Evolutionary conservation across 148 eudicot species (phyloP).

Genomic region (Beta vulgaris): DNA sequence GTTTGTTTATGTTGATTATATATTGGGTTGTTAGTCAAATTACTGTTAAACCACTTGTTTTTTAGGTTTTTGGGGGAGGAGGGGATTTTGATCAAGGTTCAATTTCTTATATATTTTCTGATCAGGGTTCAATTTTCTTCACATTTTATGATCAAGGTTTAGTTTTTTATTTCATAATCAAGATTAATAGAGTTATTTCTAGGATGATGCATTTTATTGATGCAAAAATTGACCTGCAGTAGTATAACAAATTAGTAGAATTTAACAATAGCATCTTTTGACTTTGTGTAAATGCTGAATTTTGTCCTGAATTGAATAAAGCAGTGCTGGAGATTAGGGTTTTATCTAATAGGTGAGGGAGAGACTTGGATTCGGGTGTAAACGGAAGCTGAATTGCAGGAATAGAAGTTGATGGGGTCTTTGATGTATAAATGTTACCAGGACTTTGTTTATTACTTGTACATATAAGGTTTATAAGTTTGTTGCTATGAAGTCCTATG

Average conservation of each 20-base stretch:
- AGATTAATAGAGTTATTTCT: neutral
- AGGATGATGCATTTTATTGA: neutral
- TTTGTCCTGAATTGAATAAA: neutral
- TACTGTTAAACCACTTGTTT: neutral
- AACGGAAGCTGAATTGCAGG: neutral
- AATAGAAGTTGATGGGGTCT: neutral
- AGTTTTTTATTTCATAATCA: neutral
- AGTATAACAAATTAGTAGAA: neutral
- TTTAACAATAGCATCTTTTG: neutral
- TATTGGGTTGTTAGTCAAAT: neutral
- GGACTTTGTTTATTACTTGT: neutral
- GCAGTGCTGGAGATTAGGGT: neutral
- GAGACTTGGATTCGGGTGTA: neutral
- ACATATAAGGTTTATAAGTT: neutral
- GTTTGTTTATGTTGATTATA: neutral
- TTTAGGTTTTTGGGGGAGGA: neutral
- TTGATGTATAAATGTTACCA: neutral
- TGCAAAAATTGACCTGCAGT: neutral
- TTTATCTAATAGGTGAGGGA: neutral
- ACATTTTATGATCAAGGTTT: constrained; percentile 3
- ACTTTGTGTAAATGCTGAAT: neutral
- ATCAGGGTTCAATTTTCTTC: constrained; percentile 8
- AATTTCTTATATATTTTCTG: neutral
- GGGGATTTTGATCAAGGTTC: neutral
- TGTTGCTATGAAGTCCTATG: neutral